Percentiles rank a stretch among this genome's conserved stretches.
Conservation (phyloP, 202 grass and related monocot genomes). For the Setaria viridis region DNA sequence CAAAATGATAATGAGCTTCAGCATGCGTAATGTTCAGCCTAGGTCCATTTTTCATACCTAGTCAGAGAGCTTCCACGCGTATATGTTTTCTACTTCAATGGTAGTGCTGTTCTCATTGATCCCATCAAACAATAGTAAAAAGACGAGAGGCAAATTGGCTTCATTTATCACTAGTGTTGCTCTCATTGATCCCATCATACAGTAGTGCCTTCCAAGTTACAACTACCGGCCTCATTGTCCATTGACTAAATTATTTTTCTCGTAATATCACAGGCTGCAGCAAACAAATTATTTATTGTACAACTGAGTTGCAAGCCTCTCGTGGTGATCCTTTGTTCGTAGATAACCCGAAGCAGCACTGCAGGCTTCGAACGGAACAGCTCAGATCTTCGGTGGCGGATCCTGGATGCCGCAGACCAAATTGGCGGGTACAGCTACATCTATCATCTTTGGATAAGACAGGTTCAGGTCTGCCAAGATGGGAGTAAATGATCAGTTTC, state of each 20-base stretch:
- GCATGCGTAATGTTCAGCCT: background rate
- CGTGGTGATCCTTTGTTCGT: conserved; percentile 13
- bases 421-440: conserved; percentile 82
- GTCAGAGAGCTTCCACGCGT: background rate
- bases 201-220: conserved; percentile 2
- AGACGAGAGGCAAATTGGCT: background rate
- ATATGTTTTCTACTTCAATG: background rate
- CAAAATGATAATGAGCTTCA: background rate
- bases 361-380: conserved; percentile 18
- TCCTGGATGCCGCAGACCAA: conserved; percentile 88
- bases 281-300: conserved; percentile 51
- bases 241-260: conserved; percentile 29
- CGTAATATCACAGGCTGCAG: conserved; percentile 18
- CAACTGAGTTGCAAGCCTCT: conserved; percentile 31
- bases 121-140: background rate
- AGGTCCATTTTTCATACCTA: background rate
- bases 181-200: conserved; percentile 30
- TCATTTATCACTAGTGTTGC: background rate
- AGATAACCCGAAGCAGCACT: conserved; percentile 24
- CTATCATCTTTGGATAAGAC: conserved; percentile 92
- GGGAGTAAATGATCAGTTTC: conserved; percentile 31
- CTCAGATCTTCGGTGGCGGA: conserved; percentile 58
- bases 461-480: conserved; percentile 75
- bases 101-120: background rate
- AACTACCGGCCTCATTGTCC: background rate